Base-by-base conservation (phyloP, 176 grass and related monocot genomes). In the Bromus sterilis region DNA sequence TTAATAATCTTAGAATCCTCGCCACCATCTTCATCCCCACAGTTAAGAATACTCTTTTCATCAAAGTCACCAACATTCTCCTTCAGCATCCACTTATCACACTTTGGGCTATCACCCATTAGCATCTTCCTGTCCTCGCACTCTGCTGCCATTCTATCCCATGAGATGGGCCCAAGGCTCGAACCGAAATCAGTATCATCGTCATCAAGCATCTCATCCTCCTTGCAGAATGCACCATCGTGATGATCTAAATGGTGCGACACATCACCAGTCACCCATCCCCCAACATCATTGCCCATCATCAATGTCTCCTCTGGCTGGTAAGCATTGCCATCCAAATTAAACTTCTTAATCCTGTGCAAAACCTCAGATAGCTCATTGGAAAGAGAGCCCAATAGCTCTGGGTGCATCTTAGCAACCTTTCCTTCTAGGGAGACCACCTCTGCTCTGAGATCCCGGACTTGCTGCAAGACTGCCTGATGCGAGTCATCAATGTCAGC, bases 31-130 rank as follows among this genome's bases (percentile, higher is more conserved):
- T 89, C 95, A 29, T 93, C 95, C 48, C 88, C 90, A 86, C 92
- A 98, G 57, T 90, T 90, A 42, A 94, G 95, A 79, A 98, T 98
- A 61, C 90, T 89, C 78, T 97, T 97, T 66, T 88, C 94, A 86
- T 95, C 92, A 63, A 95, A 95, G 49, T 96, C 93, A 69, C 85
- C 68, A 48, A 91, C 87, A 71, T 88, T 84, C 83, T 96, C 93
- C 83, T 99, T 99, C 74, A 99, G 85, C 76, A 92, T 92, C 95
- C 95, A 98, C 59, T 98, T 98, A 73, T 94, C 84, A 83, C 92
- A 87, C 74, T 94, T 92, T 84, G 91, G 84, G 75, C 88, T 92
- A 76, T 90, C 92, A 66, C 76, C 86, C 86, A 94, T 86, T 76
- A 90, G 81, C 85, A 94, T 87, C 82, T 94, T 95, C 74, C 84